Percentiles rank a stretch among this genome's conserved stretches.
Evolutionary conservation across 306 rosid species (phyloP).

Genomic region (Aeschynomene evenia): DNA sequence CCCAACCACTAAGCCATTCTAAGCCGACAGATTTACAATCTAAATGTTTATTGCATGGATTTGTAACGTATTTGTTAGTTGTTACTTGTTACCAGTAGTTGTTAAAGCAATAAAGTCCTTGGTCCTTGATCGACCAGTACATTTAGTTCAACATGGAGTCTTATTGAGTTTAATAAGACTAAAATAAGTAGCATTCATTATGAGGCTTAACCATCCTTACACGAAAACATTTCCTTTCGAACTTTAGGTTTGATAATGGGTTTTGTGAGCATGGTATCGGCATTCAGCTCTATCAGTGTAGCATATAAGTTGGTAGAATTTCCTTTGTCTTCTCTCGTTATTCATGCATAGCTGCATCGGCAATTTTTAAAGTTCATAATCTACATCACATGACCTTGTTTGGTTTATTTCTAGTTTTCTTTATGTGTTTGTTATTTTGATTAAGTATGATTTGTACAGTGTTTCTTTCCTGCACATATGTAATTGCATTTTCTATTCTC

Average conservation of each 20-base stretch:
- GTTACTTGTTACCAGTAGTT: background rate
- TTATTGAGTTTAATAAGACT: background rate
- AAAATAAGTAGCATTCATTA: background rate
- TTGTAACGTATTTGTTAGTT: background rate
- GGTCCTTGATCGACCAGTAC: background rate
- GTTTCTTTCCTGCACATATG: constrained; percentile 1
- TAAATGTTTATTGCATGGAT: background rate
- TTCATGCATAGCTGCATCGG: background rate
- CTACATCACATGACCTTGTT: background rate
- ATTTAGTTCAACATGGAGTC: background rate
- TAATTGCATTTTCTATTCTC: background rate
- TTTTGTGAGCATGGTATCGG: background rate
- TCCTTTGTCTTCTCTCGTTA: background rate
- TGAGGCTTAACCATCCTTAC: background rate
- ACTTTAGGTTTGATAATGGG: background rate
- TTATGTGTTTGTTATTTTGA: background rate
- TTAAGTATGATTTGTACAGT: background rate
- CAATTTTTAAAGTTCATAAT: background rate
- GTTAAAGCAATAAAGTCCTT: background rate
- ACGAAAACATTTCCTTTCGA: background rate
- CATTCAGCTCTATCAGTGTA: background rate
- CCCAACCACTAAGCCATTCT: background rate
- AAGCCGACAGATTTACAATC: background rate
- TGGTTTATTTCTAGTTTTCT: background rate
- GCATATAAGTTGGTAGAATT: background rate